A percentile compares a stretch with the other conserved stretches of the same genome.
These are phyloP conservation scores for Ophiostoma piceae DNA, from an alignment of 2,329 filamentous ascomycete genomes.

Conservation along the genomic window DNA sequence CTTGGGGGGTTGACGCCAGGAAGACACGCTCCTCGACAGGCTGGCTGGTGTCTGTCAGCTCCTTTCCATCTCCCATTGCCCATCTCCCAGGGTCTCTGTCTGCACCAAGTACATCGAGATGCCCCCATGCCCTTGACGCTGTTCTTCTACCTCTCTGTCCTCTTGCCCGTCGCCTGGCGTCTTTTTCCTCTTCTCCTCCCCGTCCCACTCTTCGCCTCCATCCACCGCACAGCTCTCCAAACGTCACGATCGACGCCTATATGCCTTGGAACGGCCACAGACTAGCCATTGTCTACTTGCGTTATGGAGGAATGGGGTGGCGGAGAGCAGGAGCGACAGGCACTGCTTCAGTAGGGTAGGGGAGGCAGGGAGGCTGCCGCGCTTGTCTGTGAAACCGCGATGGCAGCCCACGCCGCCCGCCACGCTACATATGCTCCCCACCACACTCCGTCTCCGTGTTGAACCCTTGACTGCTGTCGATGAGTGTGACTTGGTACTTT, in stretches of 20 bases:
- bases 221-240: conserved; percentile 3
- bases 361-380: not conserved
- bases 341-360: not conserved
- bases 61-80: not conserved
- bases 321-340: not conserved
- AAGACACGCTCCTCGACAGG: no score
- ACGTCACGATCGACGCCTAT: conserved; percentile 23
- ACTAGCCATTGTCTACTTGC: not conserved
- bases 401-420: conserved; percentile 4
- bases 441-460: not conserved
- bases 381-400: conserved; percentile 11
- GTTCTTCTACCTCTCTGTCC: not conserved
- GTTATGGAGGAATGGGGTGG: not conserved
- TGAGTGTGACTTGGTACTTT: not conserved
- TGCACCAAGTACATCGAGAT: not conserved
- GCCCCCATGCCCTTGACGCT: conserved; percentile 7
- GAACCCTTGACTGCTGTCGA: conserved; percentile 10
- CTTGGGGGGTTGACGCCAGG: not conserved
- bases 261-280: conserved; percentile 19
- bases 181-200: conserved; percentile 9
- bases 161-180: not conserved
- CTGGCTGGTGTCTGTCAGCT: no score
- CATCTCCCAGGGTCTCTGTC: not conserved
- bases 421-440: conserved; percentile 9
- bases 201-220: not conserved